Base-by-base conservation (phyloP, 305 asterid genomes). In the Salvia sclarea region DNA sequence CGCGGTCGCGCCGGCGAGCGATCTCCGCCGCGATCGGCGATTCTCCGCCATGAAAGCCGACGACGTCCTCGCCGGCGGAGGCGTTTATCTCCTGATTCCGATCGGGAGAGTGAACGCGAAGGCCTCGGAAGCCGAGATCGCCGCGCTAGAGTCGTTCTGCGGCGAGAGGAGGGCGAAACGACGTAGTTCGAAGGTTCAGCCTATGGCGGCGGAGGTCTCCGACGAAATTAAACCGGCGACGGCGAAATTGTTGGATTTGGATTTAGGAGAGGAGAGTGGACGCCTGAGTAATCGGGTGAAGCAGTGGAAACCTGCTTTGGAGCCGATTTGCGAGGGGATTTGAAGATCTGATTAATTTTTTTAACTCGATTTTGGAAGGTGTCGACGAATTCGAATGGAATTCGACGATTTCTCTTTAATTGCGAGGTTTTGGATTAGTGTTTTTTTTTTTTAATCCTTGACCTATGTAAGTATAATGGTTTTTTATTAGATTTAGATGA, bases 31-130 rank as follows among this genome's bases (percentile, higher is more conserved):
- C 2, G 70, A 53, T 50, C 40, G 16, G n/a, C 74, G 80, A 4
- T 49, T 76, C 25, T 68, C 74, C 59, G 81, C 84, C 11, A 13
- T 79, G 75, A 76, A 69, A 72, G 79, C 79, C 69, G 84, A 80
- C 45, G 81, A 80, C 1, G 8, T 24, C 17, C 44, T 80, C 16
- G 11, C 60, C 24, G 60, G 73, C 12, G 73, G 79, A 24, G 56
- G 40, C 1, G 44, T 67, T 44, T 77, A 77, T 41, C 1, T 77
- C 6, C 21, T 74, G 76, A 64, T 77, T 31, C 75, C 82, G 12
- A 31, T 80, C 6, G 14, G 52, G 53, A 67, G 82, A 71, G 74
- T 71, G 38, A 47, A 74, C 4, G 74, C 76, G 1, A 77, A 60
- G 63, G 53, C 68, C 20, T 66, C 76, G 8, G 82, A 74, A 37